phyloP scores from a whole-genome alignment of 768 basidiomycete species.

The Baorangia bicolor region DNA sequence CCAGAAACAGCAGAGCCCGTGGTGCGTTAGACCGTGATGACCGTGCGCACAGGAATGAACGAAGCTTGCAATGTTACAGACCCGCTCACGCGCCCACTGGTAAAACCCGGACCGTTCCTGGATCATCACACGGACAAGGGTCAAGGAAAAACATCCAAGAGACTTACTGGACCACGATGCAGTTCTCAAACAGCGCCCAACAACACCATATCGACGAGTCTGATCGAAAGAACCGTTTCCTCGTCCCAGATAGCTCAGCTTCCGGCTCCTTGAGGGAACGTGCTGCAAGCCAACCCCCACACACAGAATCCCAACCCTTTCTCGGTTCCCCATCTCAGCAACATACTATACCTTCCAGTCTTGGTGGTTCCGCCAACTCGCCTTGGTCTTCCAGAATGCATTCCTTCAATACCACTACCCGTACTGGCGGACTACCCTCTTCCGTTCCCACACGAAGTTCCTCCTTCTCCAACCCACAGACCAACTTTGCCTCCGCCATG shows the following conservation, averaged over 20 bases:
- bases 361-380: slow-evolving; percentile 33
- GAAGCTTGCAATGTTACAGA: not conserved
- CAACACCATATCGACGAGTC: slow-evolving; percentile 44
- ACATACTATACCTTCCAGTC: slow-evolving; percentile 49
- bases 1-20: not conserved
- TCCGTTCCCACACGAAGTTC: slow-evolving; percentile 65
- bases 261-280: slow-evolving; percentile 54
- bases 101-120: slow-evolving; percentile 11
- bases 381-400: slow-evolving; percentile 48
- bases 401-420: slow-evolving; percentile 41
- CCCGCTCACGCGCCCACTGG: not conserved
- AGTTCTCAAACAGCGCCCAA: slow-evolving; percentile 32
- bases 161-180: slow-evolving; percentile 27
- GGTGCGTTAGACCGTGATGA: not conserved
- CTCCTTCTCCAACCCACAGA: slow-evolving; percentile 62
- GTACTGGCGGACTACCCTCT: slow-evolving; percentile 38
- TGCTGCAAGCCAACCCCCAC: slow-evolving; percentile 70
- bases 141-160: not conserved
- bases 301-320: slow-evolving; percentile 45
- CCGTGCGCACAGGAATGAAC: not conserved
- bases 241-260: slow-evolving; percentile 39
- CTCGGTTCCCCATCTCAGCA: slow-evolving; percentile 54
- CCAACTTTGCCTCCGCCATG: slow-evolving; percentile 62
- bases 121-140: slow-evolving; percentile 15
- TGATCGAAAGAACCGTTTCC: slow-evolving; percentile 64